Evolutionary conservation across 2,329 filamentous ascomycete genomes (phyloP), one percentile per base, ranked within the genome.

Genomic region (Alternaria solani): DNA sequence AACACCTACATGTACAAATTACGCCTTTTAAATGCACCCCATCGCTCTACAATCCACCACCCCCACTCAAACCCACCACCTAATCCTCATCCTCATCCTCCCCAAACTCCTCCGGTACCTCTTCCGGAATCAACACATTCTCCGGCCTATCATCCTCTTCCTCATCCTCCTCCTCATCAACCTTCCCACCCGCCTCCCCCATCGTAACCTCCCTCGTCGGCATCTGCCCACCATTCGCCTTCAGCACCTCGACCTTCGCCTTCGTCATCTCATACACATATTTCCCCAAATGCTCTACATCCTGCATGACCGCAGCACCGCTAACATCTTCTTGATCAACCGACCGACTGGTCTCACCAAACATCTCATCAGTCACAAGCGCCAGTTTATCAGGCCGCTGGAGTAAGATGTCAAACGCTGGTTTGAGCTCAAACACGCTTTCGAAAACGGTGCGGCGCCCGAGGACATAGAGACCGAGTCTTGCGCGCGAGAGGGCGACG

Each of bases 181-280:
- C 70, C 11, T 73, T 73, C 34, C 61, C 57, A 16, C 65, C 39
- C 8, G 44, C 69, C 60, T 78, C 75, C 32, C 74, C 72, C 57
- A 80, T 81, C 32, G 58, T 55, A 8, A 71, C 67, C 55, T 80
- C 76, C 26, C 75, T 72, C 14, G 79, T 80, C 5, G 69, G 70
- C 62, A 80, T 46, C 12, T 65, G 58, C 0, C 73, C 79, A 1
- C 75, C 75, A 6, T 75, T 77, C 47, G 77, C 80, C 65, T 84
- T 87, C 70, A 89, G 71, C 44, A 83, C 83, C 71, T 87, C 85
- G 2, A 89, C 78, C 78, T 89, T 90, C 7, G 88, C 88, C 72
- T 90, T 87, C 4, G 93, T 96, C 93, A 99, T 99, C 78, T 99
- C 92, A 76, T 88, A 97, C 23, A 99, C 94, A 78, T 97, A 99